Evolutionary conservation across 176 grass and related monocot species (phyloP).

Genomic region (Aegilops speltoides): DNA sequence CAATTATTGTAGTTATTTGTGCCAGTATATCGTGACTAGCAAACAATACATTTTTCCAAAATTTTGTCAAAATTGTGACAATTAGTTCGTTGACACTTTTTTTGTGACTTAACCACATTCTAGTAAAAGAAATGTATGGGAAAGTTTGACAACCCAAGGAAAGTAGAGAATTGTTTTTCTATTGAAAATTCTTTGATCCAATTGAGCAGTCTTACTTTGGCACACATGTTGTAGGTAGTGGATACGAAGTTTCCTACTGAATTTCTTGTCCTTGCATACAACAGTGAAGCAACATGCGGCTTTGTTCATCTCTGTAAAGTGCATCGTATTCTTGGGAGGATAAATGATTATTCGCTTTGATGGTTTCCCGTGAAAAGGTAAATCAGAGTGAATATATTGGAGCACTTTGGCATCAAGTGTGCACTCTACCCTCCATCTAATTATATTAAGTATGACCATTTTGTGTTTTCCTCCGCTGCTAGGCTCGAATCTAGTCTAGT

Average conservation of each 20-base stretch:
- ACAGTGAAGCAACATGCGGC: not conserved
- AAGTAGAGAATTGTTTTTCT: too few relatives aligned
- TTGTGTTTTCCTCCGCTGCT: not conserved
- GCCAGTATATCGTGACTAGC: not conserved
- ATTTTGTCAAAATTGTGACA: not conserved
- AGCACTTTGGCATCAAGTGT: conserved; percentile 37
- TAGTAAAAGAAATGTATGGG: too few relatives aligned
- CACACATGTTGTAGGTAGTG: too few relatives aligned
- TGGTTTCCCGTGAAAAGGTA: not conserved
- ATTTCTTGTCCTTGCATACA: not conserved
- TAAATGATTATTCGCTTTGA: not conserved
- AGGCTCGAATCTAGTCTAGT: not conserved
- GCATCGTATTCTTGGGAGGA: not conserved
- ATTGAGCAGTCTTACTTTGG: too few relatives aligned
- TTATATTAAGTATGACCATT: not conserved
- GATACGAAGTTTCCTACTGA: conserved; percentile 20
- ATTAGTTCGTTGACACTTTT: too few relatives aligned
- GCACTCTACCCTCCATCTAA: not conserved
- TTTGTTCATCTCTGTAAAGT: conserved; percentile 1
- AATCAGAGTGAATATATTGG: not conserved
- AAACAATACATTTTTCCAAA: not conserved
- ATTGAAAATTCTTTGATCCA: too few relatives aligned
- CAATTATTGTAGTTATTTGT: too few relatives aligned
- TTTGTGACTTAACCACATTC: too few relatives aligned
- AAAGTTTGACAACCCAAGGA: too few relatives aligned